Base-by-base conservation (phyloP, 495 filamentous ascomycete species). In the Xylaria nigripes region DNA sequence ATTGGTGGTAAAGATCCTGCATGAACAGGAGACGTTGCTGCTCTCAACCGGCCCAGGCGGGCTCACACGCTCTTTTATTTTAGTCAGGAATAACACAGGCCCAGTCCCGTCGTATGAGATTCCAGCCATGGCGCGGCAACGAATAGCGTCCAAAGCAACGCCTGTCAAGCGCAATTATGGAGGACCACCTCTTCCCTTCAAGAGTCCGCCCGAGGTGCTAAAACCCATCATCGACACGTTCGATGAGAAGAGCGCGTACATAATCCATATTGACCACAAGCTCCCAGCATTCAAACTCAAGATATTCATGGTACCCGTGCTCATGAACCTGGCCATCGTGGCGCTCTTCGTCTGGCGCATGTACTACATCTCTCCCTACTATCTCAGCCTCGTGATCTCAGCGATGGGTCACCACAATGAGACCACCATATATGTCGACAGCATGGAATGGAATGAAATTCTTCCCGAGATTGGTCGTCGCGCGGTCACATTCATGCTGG, bases 211-310 rank as follows among this genome's bases (percentile, higher is more conserved):
- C 3, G 50, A 75, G 21, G 63, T 69, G 19, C 77, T 91, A 36
- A 50, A 74, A 13, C 78, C 84, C 18, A 81, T 92, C 68, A 73
- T 84, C 63, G 56, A 74, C 34, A 78, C 73, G 19, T 79, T 92
- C 57, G 74, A 80, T 57, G 69, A 73, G 23, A 61, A 75, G 21
- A 79, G 86, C 65, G 74, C 92, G 64, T 93, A 95, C 76, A 80
- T 95, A 57, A 74, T 82, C 23, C 86, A 90, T 72, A 72, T 92
- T 71, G 89, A 95, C 74, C 71, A 61, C 34, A 80, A 83, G 40
- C 79, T 78, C 0, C 59, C 57, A 22, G 71, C 73, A 25, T 79
- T 86, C 74, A 95, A 94, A 70, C 76, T 76, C 55, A 84, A 86
- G 59, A 81, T 89, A 64, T 95, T 92, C 73, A 42, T 76, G 38